Evolutionary conservation across 1,284 basidiomycete species (phyloP).

Genomic region (Phenoliferia sp.): DNA sequence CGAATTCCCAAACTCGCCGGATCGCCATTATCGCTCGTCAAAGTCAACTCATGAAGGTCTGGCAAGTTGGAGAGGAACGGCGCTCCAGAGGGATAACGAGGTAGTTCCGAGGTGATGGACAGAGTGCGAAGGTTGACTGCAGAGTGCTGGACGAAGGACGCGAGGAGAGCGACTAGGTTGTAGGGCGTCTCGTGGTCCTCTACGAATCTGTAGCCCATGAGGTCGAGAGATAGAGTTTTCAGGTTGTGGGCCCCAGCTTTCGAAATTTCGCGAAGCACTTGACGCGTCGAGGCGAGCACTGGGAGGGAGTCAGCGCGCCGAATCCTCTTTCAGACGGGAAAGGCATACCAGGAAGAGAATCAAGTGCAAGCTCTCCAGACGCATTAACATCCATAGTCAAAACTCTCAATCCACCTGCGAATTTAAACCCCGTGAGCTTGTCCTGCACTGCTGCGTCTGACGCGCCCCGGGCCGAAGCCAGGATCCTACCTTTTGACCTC

Average conservation of each 20-base stretch:
- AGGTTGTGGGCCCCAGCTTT: slow-evolving; percentile 4
- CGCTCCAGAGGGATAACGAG: slow-evolving; percentile 13
- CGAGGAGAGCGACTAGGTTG: background rate
- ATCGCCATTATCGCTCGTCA: background rate
- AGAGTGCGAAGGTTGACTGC: slow-evolving; percentile 12
- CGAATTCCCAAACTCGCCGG: background rate
- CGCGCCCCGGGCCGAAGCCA: too few relatives aligned
- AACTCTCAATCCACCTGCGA: background rate
- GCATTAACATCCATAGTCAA: background rate
- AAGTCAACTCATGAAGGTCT: background rate
- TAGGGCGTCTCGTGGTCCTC: slow-evolving; percentile 9
- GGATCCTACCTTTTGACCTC: slow-evolving; percentile 10
- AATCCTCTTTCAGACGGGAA: background rate
- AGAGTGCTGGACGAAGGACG: slow-evolving; percentile 15
- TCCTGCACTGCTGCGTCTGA: too few relatives aligned
- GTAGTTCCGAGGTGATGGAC: background rate
- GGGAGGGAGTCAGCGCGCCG: background rate
- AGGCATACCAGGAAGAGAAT: background rate
- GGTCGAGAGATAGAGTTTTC: slow-evolving; percentile 5
- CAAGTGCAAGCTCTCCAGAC: background rate
- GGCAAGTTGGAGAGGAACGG: slow-evolving; percentile 12
- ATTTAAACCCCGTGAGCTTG: background rate
- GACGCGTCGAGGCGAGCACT: background rate
- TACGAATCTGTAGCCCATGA: background rate
- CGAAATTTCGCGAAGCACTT: slow-evolving; percentile 6